A percentile compares a stretch with the other conserved stretches of the same genome.
Conservation (phyloP, 805 yeast species). For the Starmerella powellii region DNA sequence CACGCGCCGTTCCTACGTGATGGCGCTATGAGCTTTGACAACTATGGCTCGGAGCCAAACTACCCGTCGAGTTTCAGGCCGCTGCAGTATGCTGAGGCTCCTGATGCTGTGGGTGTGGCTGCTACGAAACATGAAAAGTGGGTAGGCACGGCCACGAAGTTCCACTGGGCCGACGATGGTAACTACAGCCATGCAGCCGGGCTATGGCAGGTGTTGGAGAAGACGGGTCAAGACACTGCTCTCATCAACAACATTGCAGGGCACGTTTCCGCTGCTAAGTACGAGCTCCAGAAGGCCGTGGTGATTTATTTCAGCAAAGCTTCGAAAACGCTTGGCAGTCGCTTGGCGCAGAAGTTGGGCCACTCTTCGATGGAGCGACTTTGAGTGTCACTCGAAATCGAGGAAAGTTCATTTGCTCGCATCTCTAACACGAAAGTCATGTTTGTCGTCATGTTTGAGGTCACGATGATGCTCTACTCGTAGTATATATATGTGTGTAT, state of each 20-base stretch:
- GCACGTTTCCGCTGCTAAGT: slow-evolving; percentile 56
- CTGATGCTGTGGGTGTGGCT: slow-evolving; percentile 13
- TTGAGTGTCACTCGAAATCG: background rate
- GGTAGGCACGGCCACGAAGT: slow-evolving; percentile 71
- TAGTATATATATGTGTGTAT: too few species aligned
- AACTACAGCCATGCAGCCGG: slow-evolving; percentile 70
- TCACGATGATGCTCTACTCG: too few species aligned
- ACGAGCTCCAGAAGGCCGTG: slow-evolving; percentile 66
- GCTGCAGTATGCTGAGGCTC: slow-evolving; percentile 24
- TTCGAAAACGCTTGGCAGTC: slow-evolving; percentile 49
- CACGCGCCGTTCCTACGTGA: slow-evolving; percentile 44
- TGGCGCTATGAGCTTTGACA: slow-evolving; percentile 42
- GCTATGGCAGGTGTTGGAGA: slow-evolving; percentile 67
- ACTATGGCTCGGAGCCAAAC: slow-evolving; percentile 43
- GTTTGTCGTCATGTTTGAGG: too few species aligned
- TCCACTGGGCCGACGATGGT: slow-evolving; percentile 70
- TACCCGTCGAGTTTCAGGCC: slow-evolving; percentile 37
- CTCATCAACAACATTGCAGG: slow-evolving; percentile 73
- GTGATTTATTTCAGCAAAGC: slow-evolving; percentile 67
- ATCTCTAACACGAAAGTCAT: too few species aligned
- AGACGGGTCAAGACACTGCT: slow-evolving; percentile 72
- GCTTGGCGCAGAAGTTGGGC: slow-evolving; percentile 9
- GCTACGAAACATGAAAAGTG: slow-evolving; percentile 55
- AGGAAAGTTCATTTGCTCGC: too few species aligned
- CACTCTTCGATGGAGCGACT: background rate